A percentile compares a stretch with the other conserved stretches of the same genome.
Evolutionary conservation across 805 yeast genomes (phyloP).

Genomic region (Alloascoidea hylecoeti): DNA sequence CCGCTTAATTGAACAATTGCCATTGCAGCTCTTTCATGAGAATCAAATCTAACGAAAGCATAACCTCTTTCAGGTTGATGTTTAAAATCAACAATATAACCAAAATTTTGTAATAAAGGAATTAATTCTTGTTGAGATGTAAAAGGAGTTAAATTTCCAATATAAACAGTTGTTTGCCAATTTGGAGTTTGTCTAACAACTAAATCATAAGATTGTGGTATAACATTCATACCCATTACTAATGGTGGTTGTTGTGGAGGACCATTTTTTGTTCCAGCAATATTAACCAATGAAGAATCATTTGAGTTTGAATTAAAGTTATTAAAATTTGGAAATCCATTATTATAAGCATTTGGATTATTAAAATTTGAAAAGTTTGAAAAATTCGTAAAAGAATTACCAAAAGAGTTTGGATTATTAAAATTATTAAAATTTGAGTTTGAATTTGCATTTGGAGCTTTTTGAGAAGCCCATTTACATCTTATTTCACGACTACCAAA

Average conservation of each 20-base stretch:
- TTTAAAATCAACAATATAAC: conserved; percentile 70
- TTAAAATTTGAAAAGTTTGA: neutral
- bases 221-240: too few relatives aligned
- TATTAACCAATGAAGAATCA: neutral
- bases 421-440: neutral
- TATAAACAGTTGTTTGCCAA: conserved; percentile 64
- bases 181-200: neutral
- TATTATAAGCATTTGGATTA: too few relatives aligned
- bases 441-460: neutral
- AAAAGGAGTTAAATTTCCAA: conserved; percentile 74
- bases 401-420: neutral
- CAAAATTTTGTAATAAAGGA: conserved; percentile 66
- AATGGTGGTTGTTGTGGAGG: conserved; percentile 1
- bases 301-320: neutral
- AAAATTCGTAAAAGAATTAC: neutral
- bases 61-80: conserved; percentile 73
- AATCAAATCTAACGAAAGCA: conserved; percentile 78
- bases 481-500: conserved; percentile 67
- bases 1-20: conserved; percentile 75
- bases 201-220: too few relatives aligned
- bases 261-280: neutral
- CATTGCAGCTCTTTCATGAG: conserved; percentile 80
- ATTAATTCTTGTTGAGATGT: conserved; percentile 61
- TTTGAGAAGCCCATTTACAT: conserved; percentile 82
- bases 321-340: neutral